Evolutionary conservation across 768 basidiomycete genomes (phyloP).

Genomic region (Saitozyma podzolica): DNA sequence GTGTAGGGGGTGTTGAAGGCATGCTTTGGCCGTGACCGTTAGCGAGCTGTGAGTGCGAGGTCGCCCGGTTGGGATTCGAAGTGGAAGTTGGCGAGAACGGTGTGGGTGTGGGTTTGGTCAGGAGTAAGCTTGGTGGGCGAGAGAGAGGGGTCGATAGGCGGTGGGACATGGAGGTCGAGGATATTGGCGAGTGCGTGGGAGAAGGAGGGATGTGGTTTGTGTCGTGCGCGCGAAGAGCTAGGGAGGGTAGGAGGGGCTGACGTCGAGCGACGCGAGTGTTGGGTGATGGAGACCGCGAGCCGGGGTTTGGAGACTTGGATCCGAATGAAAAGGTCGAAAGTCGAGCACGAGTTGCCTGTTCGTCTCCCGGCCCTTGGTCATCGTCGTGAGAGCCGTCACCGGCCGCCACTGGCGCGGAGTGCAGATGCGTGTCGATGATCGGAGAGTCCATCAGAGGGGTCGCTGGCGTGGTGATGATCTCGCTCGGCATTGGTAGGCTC

Average conservation of each 20-base stretch:
- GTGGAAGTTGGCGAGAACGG: slow-evolving; percentile 9
- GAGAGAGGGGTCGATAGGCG: slow-evolving; percentile 24
- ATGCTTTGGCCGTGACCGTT: not conserved
- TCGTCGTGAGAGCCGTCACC: not conserved
- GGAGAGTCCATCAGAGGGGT: slow-evolving; percentile 29
- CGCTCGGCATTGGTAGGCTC: slow-evolving; percentile 12
- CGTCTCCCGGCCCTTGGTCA: slow-evolving; percentile 6
- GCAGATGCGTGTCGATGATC: slow-evolving; percentile 4
- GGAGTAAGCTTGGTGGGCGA: slow-evolving; percentile 38
- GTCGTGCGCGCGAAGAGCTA: slow-evolving; percentile 16
- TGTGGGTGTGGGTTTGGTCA: slow-evolving; percentile 37
- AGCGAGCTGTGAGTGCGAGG: slow-evolving; percentile 3
- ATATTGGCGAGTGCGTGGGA: slow-evolving; percentile 16
- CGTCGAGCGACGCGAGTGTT: slow-evolving; percentile 4
- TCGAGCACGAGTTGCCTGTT: slow-evolving; percentile 17
- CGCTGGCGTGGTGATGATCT: slow-evolving; percentile 39
- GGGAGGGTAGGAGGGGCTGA: slow-evolving; percentile 21
- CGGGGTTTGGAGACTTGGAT: slow-evolving; percentile 20
- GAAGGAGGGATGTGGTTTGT: slow-evolving; percentile 5
- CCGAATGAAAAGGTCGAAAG: slow-evolving; percentile 40
- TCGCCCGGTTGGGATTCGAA: not conserved
- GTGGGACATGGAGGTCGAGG: slow-evolving; percentile 9
- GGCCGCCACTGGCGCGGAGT: not conserved
- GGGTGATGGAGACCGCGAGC: slow-evolving; percentile 10
- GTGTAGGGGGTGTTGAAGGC: slow-evolving; percentile 36